A percentile compares a stretch with the other conserved stretches of the same genome.
These are phyloP conservation scores for Apiotrichum sp. DNA, from an alignment of 1,284 basidiomycete species.

Conservation along the genomic window DNA sequence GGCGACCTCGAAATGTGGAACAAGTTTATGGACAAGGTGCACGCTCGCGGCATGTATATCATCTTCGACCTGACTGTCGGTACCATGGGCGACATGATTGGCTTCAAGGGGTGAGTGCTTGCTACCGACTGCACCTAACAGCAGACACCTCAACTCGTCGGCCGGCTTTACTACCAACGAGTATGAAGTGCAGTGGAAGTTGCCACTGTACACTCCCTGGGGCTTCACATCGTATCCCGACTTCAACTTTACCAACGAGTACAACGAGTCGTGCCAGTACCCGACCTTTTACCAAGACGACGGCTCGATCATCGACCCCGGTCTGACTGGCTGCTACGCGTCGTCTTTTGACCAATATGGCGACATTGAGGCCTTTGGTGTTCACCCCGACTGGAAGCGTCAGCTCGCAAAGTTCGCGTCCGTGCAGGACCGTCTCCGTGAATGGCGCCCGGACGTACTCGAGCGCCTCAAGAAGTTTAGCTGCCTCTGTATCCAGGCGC, in stretches of 20 bases:
- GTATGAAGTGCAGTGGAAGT: conserved; percentile 68
- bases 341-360: conserved; percentile 90
- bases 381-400: conserved; percentile 70
- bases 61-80: conserved; percentile 89
- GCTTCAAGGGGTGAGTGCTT: conserved; percentile 61
- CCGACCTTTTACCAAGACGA: conserved; percentile 74
- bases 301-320: conserved; percentile 58
- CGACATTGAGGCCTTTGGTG: conserved; percentile 93
- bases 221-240: conserved; percentile 74
- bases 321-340: conserved; percentile 61
- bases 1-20: conserved; percentile 74
- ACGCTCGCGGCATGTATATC: conserved; percentile 75
- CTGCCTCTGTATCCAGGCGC: conserved; percentile 74
- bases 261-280: conserved; percentile 65
- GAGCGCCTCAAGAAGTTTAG: conserved; percentile 67
- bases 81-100: conserved; percentile 80
- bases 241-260: conserved; percentile 55
- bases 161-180: conserved; percentile 71
- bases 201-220: conserved; percentile 72
- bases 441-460: conserved; percentile 74
- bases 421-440: conserved; percentile 84
- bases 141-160: conserved; percentile 54
- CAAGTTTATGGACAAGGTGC: conserved; percentile 64
- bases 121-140: conserved; percentile 1
- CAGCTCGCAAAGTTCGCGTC: conserved; percentile 89